These are phyloP conservation scores for Arabidopsis lyrata DNA, from an alignment of 441 rosid species.

Conservation along the genomic window DNA sequence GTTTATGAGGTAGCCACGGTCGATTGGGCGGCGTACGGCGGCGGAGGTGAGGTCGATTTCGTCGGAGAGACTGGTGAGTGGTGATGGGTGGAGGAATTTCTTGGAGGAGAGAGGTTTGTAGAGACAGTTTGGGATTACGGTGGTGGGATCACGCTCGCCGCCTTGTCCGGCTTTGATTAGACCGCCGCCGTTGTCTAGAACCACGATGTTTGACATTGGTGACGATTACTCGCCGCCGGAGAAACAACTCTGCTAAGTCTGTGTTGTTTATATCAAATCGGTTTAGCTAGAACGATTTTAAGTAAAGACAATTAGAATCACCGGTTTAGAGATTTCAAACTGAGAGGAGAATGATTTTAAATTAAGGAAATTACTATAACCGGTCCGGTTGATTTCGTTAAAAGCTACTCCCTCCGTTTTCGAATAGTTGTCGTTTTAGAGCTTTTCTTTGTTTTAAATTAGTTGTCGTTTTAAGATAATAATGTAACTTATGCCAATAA, in stretches of 20 bases:
- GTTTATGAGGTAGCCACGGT: conserved; percentile 93
- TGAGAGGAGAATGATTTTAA: too few relatives aligned
- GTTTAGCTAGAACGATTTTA: too few relatives aligned
- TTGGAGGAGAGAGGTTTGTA: conserved; percentile 85
- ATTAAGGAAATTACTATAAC: too few relatives aligned
- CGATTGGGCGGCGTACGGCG: conserved; percentile 89
- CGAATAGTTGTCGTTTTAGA: too few relatives aligned
- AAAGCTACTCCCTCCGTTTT: too few relatives aligned
- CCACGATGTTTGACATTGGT: conserved; percentile 73
- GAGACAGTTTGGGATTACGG: conserved; percentile 82
- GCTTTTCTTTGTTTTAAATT: too few relatives aligned
- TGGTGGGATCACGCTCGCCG: conserved; percentile 80
- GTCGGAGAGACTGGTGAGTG: conserved; percentile 45
- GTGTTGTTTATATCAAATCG: too few relatives aligned
- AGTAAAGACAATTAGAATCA: too few relatives aligned
- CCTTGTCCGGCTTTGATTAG: conserved; percentile 81
- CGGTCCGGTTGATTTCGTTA: too few relatives aligned
- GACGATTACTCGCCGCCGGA: neutral
- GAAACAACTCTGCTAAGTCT: neutral
- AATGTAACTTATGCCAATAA: too few relatives aligned
- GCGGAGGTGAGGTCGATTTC: conserved; percentile 86
- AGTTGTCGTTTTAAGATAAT: too few relatives aligned
- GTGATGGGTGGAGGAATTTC: conserved; percentile 65
- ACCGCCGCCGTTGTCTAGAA: conserved; percentile 92
- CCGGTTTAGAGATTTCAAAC: too few relatives aligned